These are phyloP conservation scores for Gaillardinia entomophila DNA, from an alignment of 805 yeast genomes.

Conservation along the genomic window DNA sequence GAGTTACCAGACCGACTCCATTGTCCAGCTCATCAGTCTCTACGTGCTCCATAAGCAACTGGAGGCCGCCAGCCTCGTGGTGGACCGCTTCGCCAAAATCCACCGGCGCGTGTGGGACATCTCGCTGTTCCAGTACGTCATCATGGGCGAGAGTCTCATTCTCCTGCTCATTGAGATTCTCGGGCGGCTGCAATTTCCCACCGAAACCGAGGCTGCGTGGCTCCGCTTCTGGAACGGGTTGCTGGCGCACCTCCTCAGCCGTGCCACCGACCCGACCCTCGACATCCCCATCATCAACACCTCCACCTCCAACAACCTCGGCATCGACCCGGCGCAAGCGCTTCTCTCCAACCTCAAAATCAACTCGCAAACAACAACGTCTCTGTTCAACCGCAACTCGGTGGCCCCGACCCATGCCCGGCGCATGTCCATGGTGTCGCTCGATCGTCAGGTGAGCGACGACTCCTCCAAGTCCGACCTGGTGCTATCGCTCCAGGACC, in stretches of 20 bases:
- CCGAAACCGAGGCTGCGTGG: constrained; percentile 6
- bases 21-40: constrained; percentile 12
- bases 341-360: background rate
- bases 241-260: constrained; percentile 1
- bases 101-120: constrained; percentile 14
- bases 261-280: constrained; percentile 3
- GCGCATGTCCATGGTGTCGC: background rate
- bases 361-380: background rate
- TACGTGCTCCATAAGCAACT: constrained; percentile 6
- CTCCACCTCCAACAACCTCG: background rate
- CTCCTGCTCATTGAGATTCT: constrained; percentile 4
- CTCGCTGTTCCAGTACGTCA: constrained; percentile 5
- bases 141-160: constrained; percentile 14
- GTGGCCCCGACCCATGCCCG: background rate
- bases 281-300: constrained; percentile 1
- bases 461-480: background rate
- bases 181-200: constrained; percentile 4
- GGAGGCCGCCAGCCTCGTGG: background rate
- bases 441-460: background rate
- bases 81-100: constrained; percentile 8
- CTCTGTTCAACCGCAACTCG: background rate
- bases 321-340: background rate
- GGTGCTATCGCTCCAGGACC: background rate
- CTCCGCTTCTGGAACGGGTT: constrained; percentile 5
- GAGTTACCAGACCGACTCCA: constrained; percentile 9